Evolutionary conservation across 75 land plant genomes (phyloP).

Genomic region (Ceratopteris richardii): DNA sequence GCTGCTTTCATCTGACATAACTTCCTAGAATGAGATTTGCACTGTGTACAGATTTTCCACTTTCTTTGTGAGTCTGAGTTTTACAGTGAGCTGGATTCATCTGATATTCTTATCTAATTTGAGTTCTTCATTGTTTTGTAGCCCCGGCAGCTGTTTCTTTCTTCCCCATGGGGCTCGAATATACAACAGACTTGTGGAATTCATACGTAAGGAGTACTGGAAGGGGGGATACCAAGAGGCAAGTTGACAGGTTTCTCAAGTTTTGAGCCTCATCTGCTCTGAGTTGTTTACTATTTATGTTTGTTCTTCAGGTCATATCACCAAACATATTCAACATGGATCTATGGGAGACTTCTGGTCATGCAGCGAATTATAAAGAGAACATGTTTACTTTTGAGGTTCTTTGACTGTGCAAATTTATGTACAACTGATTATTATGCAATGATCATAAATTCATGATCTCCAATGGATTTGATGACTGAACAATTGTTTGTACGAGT

Average conservation of each 20-base stretch:
- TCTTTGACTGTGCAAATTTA: neutral
- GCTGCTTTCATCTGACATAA: too few relatives aligned
- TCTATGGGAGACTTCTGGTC: slow-evolving; percentile 98
- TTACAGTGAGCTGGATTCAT: too few relatives aligned
- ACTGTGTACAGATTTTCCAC: too few relatives aligned
- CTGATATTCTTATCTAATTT: too few relatives aligned
- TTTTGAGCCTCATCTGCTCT: too few relatives aligned
- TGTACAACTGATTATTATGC: neutral
- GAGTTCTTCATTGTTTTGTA: slow-evolving; percentile 15
- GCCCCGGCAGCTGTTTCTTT: slow-evolving; percentile 98
- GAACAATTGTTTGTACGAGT: too few relatives aligned
- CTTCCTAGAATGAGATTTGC: too few relatives aligned
- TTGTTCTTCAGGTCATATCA: slow-evolving; percentile 54
- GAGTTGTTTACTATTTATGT: neutral
- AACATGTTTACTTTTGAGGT: slow-evolving; percentile 98
- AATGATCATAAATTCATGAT: too few relatives aligned
- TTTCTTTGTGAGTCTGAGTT: too few relatives aligned
- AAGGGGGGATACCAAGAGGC: slow-evolving; percentile 92
- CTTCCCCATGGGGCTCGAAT: slow-evolving; percentile 84
- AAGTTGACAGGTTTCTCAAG: neutral
- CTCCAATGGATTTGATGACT: too few relatives aligned
- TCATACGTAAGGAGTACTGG: slow-evolving; percentile 65
- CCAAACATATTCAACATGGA: slow-evolving; percentile 98
- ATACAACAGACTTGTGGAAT: slow-evolving; percentile 86
- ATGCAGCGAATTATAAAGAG: slow-evolving; percentile 98